phyloP scores from a whole-genome alignment of 345 rosid genomes.

The Melaleuca quinquenervia region DNA sequence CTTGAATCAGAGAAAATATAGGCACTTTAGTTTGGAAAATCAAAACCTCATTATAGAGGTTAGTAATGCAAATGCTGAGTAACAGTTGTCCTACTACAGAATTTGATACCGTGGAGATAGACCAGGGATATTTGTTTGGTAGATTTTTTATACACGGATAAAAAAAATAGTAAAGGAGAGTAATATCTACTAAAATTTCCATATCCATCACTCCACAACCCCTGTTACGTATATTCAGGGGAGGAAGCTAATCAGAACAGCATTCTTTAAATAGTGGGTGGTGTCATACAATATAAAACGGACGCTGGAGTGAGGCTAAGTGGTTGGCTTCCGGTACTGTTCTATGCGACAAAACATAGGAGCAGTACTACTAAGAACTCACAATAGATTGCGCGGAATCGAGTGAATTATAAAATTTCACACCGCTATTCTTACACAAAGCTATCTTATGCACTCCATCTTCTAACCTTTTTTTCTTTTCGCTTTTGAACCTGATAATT shows the following conservation, averaged over 20 bases:
- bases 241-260: background rate
- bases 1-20: constrained; percentile 24
- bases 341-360: background rate
- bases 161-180: background rate
- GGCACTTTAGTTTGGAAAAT: background rate
- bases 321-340: background rate
- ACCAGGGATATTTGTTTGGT: background rate
- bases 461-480: background rate
- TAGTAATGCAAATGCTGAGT: background rate
- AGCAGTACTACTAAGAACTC: background rate
- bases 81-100: background rate
- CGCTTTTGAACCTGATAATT: background rate
- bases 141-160: background rate
- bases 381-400: background rate
- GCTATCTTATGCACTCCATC: background rate
- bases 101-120: background rate
- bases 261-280: background rate
- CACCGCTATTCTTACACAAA: background rate
- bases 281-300: background rate
- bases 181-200: background rate
- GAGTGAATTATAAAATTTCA: background rate
- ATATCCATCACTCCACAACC: background rate
- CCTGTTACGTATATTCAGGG: background rate
- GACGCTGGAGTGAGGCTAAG: background rate
- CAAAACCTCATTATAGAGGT: background rate